Base-by-base conservation (phyloP, 2,329 filamentous ascomycete genomes). In the Fusarium metavorans region DNA sequence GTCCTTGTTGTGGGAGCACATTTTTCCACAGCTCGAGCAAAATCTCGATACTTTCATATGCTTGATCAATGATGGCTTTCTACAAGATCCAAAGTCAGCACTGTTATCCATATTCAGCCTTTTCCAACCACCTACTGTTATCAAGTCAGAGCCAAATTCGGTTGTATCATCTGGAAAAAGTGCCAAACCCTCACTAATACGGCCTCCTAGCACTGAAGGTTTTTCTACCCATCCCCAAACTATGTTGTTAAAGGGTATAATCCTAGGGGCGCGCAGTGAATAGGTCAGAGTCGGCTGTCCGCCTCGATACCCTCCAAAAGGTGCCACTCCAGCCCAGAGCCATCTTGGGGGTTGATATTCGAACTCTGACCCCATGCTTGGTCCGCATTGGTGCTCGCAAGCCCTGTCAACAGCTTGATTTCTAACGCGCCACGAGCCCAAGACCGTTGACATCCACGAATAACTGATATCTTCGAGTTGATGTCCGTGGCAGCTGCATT, bases 201-300 rank as follows among this genome's bases (percentile, higher is more conserved):
- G 2, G 0, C 20, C 0, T 27, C 6, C 32, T 5, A 77, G 5
- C 2, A 8, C 0, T 0, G 3, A 23, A 0, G 68, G 63, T 0
- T 10, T 0, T 0, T 1, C 0, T 0, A 67, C 5, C 0, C 3
- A 16, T 0, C 1, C 0, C 43, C 39, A 68, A 0, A 58, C 50
- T 2, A 0, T 0, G 0, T 0, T 18, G 0, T 0, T 0, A 0
- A 0, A 6, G 1, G 2, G 0, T 0, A 76, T 16, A 0, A 18
- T 14, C 5, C 73, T 74, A 1, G 65, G 13, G 11, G 25, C 60
- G 0, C 68, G 71, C 2, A 77, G 27, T 2, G 73, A 61, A 27
- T n/a, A 2, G 10, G 1, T 64, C 0, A 73, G 5, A 0, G 0
- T 18, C 0, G 41, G 52, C 48, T n/a, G 27, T 32, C 18, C 16